Evolutionary conservation across 2,329 filamentous ascomycete species (phyloP).

Genomic region (Colletotrichum incanum): DNA sequence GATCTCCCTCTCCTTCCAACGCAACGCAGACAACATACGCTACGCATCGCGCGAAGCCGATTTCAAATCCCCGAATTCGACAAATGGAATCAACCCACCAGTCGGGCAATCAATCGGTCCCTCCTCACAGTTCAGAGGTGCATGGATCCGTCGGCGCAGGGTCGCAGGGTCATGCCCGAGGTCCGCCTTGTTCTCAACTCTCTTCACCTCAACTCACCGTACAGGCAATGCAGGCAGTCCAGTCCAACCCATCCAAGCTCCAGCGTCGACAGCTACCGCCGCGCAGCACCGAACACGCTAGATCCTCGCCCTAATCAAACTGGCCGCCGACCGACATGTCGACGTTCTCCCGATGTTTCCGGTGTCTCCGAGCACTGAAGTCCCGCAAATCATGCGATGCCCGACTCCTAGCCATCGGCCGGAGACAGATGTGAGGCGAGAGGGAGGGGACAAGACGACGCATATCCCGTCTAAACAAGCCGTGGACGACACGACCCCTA

Average conservation of each 20-base stretch:
- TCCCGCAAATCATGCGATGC: constrained; percentile 18
- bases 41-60: not conserved
- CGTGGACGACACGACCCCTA: not conserved
- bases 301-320: constrained; percentile 29
- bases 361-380: constrained; percentile 7
- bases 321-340: constrained; percentile 21
- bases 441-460: not conserved
- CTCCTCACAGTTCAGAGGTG: constrained; percentile 7
- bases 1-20: no score
- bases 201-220: not conserved
- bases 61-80: not conserved
- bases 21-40: not conserved
- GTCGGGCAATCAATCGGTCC: not conserved
- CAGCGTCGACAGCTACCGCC: constrained; percentile 10
- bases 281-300: constrained; percentile 5
- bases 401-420: constrained; percentile 2
- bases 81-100: not conserved
- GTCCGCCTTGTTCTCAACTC: constrained; percentile 3
- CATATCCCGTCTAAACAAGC: not conserved
- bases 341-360: not conserved
- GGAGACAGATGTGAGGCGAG: not conserved
- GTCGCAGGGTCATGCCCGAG: constrained; percentile 16
- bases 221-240: not conserved
- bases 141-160: constrained; percentile 5
- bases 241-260: not conserved